Evolutionary conservation across 2,329 filamentous ascomycete species (phyloP).

Genomic region (Fusarium sp.): DNA sequence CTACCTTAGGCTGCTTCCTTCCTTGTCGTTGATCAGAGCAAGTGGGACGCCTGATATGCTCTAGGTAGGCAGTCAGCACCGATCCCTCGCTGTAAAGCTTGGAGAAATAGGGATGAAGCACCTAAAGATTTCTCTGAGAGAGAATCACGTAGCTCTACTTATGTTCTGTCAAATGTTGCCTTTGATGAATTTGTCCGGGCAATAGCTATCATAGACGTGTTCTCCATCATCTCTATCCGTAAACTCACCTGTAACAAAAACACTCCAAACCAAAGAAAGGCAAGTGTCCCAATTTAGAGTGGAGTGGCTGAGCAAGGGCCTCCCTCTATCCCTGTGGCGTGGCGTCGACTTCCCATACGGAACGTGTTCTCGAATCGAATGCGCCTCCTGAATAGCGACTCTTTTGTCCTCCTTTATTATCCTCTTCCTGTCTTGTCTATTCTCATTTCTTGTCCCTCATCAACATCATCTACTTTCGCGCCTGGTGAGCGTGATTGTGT

Average conservation of each 20-base stretch:
- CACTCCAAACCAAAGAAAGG: conserved; percentile 8
- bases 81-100: neutral
- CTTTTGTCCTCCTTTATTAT: conserved; percentile 25
- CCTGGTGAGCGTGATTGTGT: conserved; percentile 35
- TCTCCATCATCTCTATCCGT: neutral
- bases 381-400: conserved; percentile 36
- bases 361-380: conserved; percentile 41
- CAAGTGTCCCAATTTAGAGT: conserved; percentile 19
- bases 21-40: neutral
- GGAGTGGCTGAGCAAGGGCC: conserved; percentile 35
- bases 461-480: conserved; percentile 28
- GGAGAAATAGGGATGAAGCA: neutral
- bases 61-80: neutral
- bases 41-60: neutral
- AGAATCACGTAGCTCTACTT: neutral
- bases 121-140: too few species aligned
- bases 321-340: conserved; percentile 8
- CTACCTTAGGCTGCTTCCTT: neutral
- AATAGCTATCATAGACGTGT: neutral
- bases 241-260: conserved; percentile 8
- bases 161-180: neutral
- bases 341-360: conserved; percentile 34
- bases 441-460: conserved; percentile 28
- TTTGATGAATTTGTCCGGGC: neutral
- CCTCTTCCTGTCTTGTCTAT: conserved; percentile 8